phyloP scores from a whole-genome alignment of 2,329 filamentous ascomycete genomes.

The Bipolaris gigantea region DNA sequence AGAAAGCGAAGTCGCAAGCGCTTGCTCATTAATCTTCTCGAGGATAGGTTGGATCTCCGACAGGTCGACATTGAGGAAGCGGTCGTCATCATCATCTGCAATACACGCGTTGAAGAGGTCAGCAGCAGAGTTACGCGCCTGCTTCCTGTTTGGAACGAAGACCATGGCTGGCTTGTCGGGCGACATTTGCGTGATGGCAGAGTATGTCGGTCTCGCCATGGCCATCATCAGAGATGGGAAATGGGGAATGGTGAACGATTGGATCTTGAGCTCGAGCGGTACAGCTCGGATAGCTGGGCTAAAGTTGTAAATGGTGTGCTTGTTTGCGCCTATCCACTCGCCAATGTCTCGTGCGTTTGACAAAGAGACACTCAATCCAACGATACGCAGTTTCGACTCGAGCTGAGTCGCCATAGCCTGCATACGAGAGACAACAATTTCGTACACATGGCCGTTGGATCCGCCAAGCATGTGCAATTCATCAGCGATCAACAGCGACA shows the following conservation, averaged over 20 bases:
- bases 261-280: conserved; percentile 89
- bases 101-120: conserved; percentile 87
- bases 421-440: conserved; percentile 96
- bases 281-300: conserved; percentile 87
- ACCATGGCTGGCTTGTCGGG: conserved; percentile 86
- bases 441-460: conserved; percentile 84
- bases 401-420: conserved; percentile 91
- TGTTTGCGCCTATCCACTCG: conserved; percentile 96
- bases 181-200: conserved; percentile 85
- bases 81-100: conserved; percentile 87
- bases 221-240: conserved; percentile 98
- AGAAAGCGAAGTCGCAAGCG: conserved; percentile 82
- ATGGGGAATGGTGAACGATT: conserved; percentile 93
- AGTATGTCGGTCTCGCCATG: conserved; percentile 93
- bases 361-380: conserved; percentile 88
- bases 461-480: conserved; percentile 93
- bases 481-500: conserved; percentile 91
- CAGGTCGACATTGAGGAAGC: conserved; percentile 83
- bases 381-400: conserved; percentile 79
- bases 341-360: conserved; percentile 92
- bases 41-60: conserved; percentile 82
- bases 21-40: conserved; percentile 79
- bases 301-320: conserved; percentile 99
- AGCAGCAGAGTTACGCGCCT: conserved; percentile 81
- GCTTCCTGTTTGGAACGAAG: conserved; percentile 92